These are phyloP conservation scores for Ceratocystiopsis sp. DNA, from an alignment of 2,329 filamentous ascomycete species.

Conservation along the genomic window DNA sequence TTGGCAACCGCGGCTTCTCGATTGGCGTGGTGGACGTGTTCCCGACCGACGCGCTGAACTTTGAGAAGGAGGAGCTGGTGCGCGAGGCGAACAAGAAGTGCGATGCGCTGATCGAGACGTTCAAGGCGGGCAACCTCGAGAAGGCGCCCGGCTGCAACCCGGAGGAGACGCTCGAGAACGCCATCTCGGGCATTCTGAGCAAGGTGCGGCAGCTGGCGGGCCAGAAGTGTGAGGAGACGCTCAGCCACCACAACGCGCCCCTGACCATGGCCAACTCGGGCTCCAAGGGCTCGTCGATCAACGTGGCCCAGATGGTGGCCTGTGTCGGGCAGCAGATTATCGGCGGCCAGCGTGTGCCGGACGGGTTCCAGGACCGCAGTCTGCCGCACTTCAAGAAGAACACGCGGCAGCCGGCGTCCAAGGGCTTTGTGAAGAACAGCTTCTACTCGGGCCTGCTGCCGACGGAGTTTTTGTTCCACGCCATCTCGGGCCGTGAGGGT, in stretches of 20 bases:
- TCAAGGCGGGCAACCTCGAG: slow-evolving; percentile 62
- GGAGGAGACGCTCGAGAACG: slow-evolving; percentile 80
- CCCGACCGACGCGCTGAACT: slow-evolving; percentile 53
- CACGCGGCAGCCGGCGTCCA: slow-evolving; percentile 77
- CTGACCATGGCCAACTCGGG: slow-evolving; percentile 95
- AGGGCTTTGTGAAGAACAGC: slow-evolving; percentile 92
- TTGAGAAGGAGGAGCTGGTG: slow-evolving; percentile 61
- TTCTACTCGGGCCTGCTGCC: slow-evolving; percentile 87
- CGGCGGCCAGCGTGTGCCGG: slow-evolving; percentile 73
- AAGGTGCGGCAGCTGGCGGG: slow-evolving; percentile 84
- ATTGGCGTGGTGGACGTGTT: slow-evolving; percentile 94
- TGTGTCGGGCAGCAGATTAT: slow-evolving; percentile 98
- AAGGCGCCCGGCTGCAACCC: slow-evolving; percentile 82
- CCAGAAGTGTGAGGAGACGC: slow-evolving; percentile 72
- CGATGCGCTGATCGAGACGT: slow-evolving; percentile 67
- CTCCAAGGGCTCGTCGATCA: slow-evolving; percentile 93
- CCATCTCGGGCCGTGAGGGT: slow-evolving; percentile 95
- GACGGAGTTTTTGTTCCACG: slow-evolving; percentile 94
- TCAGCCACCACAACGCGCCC: slow-evolving; percentile 83
- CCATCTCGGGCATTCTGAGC: slow-evolving; percentile 79
- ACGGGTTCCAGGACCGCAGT: slow-evolving; percentile 92
- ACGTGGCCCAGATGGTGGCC: slow-evolving; percentile 98
- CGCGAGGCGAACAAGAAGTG: slow-evolving; percentile 62
- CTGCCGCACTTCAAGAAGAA: slow-evolving; percentile 93
- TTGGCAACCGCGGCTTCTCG: slow-evolving; percentile 86